These are phyloP conservation scores for Neurospora terricola DNA, from an alignment of 495 filamentous ascomycete species.

Conservation along the genomic window DNA sequence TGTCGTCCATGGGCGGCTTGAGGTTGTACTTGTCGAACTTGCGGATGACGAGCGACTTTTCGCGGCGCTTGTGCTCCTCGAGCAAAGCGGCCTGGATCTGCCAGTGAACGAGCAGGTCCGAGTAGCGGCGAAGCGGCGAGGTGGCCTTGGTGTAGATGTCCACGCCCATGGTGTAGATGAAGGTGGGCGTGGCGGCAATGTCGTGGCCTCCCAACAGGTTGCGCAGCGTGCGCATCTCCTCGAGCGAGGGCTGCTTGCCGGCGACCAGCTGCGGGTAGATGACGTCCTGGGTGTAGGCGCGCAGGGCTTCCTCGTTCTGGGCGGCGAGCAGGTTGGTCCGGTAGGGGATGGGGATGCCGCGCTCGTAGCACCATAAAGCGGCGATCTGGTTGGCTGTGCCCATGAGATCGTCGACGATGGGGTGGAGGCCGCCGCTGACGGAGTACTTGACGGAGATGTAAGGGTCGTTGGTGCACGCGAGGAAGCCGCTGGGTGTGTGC, in stretches of 20 bases:
- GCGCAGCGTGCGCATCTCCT: slow-evolving; percentile 54
- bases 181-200: slow-evolving; percentile 40
- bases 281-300: slow-evolving; percentile 37
- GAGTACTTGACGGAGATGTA: slow-evolving; percentile 29
- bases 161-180: slow-evolving; percentile 52
- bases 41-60: slow-evolving; percentile 1
- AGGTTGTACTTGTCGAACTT: not conserved
- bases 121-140: slow-evolving; percentile 74
- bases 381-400: slow-evolving; percentile 63
- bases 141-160: slow-evolving; percentile 71
- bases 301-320: slow-evolving; percentile 30
- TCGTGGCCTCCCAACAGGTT: slow-evolving; percentile 41
- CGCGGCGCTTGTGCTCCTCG: slow-evolving; percentile 50
- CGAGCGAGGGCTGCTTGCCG: slow-evolving; percentile 45
- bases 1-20: slow-evolving; percentile 1
- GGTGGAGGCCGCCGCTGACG: slow-evolving; percentile 2
- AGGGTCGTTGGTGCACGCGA: slow-evolving; percentile 26
- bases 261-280: slow-evolving; percentile 41
- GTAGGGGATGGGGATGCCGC: slow-evolving; percentile 71
- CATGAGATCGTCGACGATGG: slow-evolving; percentile 52
- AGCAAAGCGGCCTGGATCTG: slow-evolving; percentile 78
- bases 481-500: slow-evolving; percentile 7
- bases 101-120: slow-evolving; percentile 79
- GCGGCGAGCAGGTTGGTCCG: slow-evolving; percentile 55
- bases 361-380: slow-evolving; percentile 61